Percentiles rank a stretch among this genome's conserved stretches.
Evolutionary conservation across 2,329 filamentous ascomycete genomes (phyloP).

Genomic region (Colletotrichum limetticola): DNA sequence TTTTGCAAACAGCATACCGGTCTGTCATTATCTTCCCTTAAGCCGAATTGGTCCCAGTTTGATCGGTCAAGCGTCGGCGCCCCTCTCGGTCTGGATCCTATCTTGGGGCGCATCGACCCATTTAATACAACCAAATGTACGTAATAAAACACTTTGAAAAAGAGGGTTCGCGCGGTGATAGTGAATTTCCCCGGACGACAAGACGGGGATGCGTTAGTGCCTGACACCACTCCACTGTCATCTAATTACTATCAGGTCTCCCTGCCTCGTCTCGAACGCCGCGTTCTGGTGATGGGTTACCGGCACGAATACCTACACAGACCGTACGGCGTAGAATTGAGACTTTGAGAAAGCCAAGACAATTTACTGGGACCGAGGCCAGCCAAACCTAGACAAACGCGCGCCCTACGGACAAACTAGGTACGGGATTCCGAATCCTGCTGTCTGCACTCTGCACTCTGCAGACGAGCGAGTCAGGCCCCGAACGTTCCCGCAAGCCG

Average conservation of each 20-base stretch:
- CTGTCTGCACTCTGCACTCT: neutral
- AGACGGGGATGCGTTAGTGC: neutral
- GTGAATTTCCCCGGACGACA: conserved; percentile 19
- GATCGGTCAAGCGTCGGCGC: neutral
- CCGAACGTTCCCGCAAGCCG: neutral
- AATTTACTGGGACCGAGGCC: neutral
- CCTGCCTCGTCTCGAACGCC: neutral
- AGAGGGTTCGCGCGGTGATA: conserved; percentile 20
- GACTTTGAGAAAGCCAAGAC: neutral
- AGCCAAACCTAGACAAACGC: no score
- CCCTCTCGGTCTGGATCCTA: conserved; percentile 34
- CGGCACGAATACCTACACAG: no score
- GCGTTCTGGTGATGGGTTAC: neutral
- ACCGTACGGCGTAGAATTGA: neutral
- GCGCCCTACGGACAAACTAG: neutral
- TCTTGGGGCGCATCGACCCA: conserved; percentile 16
- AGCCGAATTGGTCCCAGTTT: neutral
- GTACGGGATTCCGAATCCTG: neutral
- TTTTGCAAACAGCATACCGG: conserved; percentile 10
- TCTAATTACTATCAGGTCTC: conserved; percentile 17
- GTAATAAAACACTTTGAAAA: conserved; percentile 26
- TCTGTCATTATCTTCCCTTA: conserved; percentile 29
- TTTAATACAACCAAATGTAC: conserved; percentile 20
- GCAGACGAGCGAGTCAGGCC: conserved; percentile 19
- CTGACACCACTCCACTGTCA: conserved; percentile 24